Evolutionary conservation across 192 early-diverging fungal genomes (phyloP), one percentile per base, ranked within the genome.

Genomic region (Dispira simplex): DNA sequence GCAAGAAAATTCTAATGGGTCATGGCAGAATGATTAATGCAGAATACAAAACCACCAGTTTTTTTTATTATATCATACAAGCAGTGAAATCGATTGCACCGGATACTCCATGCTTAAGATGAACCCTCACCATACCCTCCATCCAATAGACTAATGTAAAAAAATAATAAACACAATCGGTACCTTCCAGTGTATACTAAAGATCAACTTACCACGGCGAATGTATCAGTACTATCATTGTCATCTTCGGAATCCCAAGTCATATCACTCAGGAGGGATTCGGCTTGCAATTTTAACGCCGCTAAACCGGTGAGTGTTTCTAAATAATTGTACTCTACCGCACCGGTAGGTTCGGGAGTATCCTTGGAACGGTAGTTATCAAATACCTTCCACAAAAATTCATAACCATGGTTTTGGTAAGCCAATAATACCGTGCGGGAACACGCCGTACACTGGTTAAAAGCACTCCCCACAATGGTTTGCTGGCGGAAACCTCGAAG

Each of bases 361-460:
- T 55, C 48, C 13, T 46, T 65, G 3, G 44, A 67, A 9, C 67
- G 62, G 16, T 65, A 57, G 68, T 79, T 79, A 70, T 87, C 72
- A 58, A 93, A 79, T 12, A 77, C 91, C 20, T 81, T 80, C 46
- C 78, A 66, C 60, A 96, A 64, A 67, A 98, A 98, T 23, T 77
- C 82, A 62, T 78, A 79, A 0, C 89, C 88, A 55, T 85, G 69
- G 21, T 74, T 48, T 11, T 75, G 68, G 72, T 92, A 98, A 18
- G 74, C 75, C 26, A 73, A 64, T 12, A 90, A 54, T 59, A 88
- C 78, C 49, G 62, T 70, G 44, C 78, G 70, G 8, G 92, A 95
- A 64, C 96, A 99, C 11, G 93, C 96, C 2, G 91, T 92, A 73
- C 96, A 99, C 62, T 85, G 76, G 56, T 88, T 81, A 66, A 89